phyloP scores from a whole-genome alignment of 139 green algal species.

The Volvox reticuliferus region DNA sequence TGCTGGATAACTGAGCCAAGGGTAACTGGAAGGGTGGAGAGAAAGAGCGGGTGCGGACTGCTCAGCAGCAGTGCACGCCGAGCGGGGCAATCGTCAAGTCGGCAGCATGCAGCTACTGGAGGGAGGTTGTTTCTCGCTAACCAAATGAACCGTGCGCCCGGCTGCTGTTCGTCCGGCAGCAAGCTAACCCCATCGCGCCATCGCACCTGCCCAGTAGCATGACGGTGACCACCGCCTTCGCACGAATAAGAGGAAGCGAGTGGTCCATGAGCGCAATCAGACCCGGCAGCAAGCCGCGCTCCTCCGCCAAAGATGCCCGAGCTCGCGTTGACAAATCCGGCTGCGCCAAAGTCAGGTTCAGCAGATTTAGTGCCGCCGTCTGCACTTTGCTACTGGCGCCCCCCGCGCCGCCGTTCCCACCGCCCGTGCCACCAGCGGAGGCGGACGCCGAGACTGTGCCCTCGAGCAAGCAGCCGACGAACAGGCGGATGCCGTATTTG shows the following conservation, averaged over 20 bases:
- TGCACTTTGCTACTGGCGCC: conserved; percentile 65
- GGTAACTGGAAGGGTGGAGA: too few species aligned
- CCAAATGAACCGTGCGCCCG: too few species aligned
- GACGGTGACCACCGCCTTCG: conserved; percentile 76
- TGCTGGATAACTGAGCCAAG: too few species aligned
- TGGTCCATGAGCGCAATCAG: conserved; percentile 80
- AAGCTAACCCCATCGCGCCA: too few species aligned
- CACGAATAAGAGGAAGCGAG: conserved; percentile 68
- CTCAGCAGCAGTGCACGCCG: too few species aligned
- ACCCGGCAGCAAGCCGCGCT: conserved; percentile 64
- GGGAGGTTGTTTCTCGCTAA: too few species aligned
- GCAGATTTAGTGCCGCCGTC: conserved; percentile 79
- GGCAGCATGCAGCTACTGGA: too few species aligned
- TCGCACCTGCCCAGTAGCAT: conserved; percentile 71
- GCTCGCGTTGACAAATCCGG: conserved; percentile 35
- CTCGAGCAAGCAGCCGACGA: conserved; percentile 68
- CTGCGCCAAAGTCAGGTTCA: conserved; percentile 74
- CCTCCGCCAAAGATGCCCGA: conserved; percentile 57
- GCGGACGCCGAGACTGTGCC: background rate
- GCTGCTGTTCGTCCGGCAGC: too few species aligned
- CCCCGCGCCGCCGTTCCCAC: conserved; percentile 4
- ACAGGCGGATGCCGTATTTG: conserved; percentile 61
- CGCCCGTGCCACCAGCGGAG: background rate
- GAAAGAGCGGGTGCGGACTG: too few species aligned
- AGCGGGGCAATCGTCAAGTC: too few species aligned